Base-by-base conservation (phyloP, 2,329 filamentous ascomycete species). In the Pseudogymnoascus sp. region DNA sequence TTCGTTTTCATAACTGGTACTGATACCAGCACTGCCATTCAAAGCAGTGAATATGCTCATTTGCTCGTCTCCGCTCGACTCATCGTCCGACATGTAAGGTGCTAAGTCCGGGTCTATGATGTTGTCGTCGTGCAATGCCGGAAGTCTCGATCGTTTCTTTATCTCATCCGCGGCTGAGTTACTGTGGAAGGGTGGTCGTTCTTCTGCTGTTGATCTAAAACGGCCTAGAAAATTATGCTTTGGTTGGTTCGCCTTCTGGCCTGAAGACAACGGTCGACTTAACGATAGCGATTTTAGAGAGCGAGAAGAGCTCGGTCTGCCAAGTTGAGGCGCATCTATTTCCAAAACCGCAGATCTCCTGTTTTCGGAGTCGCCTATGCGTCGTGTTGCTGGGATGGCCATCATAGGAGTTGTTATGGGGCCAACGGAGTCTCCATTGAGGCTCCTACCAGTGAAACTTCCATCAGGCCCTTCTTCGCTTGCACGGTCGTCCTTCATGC, bases 91-190 rank as follows among this genome's bases (percentile, higher is more conserved):
- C 79, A 99, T 88, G 73, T 95, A 99, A 33, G 90, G 89, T 4
- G 92, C 92, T 59, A 99, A 77, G 68, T 99, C 94, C 1, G 94
- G 94, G 70, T 99, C 94, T 66, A 99, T 97, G 66, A 99, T 96
- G 69, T 94, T 97, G 75, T 99, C 94, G 69, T 94, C 91, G 71
- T 99, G 94, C 67, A 99, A 97, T n/a, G 91, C 91, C 13, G 92
- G 87, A 34, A 96, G 80, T 39, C 84, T 83, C 6, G 83, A 76
- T 64, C 85, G 86, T 63, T 81, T 83, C 3, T 79, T 76, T 55
- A 79, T 75, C 61, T 91, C 86, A 58, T 95, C 83, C 8, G 77
- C 84, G 15, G 79, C 76, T 9, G 84, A 79, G 61, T 87, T 88
- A 59, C 91, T 79, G 67, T 89, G 90, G 65, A 97, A 97, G 0